phyloP scores from a whole-genome alignment of 176 grass and related monocot species.

The Rhynchospora breviuscula region DNA sequence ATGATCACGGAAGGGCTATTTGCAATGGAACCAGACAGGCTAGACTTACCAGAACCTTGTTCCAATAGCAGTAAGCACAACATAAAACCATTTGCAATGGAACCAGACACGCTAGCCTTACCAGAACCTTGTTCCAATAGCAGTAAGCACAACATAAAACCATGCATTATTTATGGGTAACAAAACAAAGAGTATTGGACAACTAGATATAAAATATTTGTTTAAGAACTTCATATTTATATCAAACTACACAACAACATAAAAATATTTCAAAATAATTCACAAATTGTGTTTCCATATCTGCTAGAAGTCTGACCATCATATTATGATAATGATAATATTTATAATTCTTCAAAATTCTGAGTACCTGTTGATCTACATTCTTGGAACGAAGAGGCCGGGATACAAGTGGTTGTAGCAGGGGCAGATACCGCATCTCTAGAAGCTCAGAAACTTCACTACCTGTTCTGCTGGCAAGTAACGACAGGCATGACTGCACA shows the following conservation, averaged over 20 bases:
- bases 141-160: background rate
- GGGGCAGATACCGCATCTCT: conserved; percentile 70
- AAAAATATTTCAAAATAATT: background rate
- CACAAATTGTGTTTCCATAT: background rate
- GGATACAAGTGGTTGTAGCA: conserved; percentile 89
- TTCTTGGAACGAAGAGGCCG: conserved; percentile 77
- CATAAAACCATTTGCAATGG: background rate
- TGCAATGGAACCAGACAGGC: background rate
- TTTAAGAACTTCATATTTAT: background rate
- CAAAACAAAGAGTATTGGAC: background rate
- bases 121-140: background rate
- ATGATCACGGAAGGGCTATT: background rate
- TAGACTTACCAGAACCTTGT: background rate
- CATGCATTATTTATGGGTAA: background rate
- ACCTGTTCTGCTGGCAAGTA: conserved; percentile 94
- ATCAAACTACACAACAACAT: background rate
- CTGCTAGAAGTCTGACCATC: background rate
- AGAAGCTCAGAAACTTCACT: conserved; percentile 99
- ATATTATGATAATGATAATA: conserved; percentile 5
- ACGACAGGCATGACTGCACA: conserved; percentile 80
- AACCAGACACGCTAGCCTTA: background rate
- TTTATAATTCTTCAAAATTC: conserved; percentile 12
- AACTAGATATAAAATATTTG: background rate
- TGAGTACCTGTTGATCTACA: conserved; percentile 81
- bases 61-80: background rate